Evolutionary conservation across 2,329 filamentous ascomycete species (phyloP).

Genomic region (Penicillium palitans): DNA sequence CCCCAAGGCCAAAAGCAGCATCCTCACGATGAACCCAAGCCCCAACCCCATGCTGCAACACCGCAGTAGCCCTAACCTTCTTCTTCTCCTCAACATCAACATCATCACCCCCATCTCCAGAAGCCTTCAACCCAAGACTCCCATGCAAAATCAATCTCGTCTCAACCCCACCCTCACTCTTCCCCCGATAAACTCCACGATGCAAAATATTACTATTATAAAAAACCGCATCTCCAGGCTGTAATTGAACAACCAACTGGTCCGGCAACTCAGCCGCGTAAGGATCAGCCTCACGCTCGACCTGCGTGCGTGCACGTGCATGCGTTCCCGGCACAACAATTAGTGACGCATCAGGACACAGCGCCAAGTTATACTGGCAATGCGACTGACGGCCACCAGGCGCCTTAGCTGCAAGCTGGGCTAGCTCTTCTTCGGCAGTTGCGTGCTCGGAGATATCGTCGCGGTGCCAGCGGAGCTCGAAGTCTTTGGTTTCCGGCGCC

Average conservation of each 20-base stretch:
- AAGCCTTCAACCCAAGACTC: slow-evolving; percentile 42
- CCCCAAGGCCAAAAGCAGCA: slow-evolving; percentile 41
- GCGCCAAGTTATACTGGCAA: slow-evolving; percentile 83
- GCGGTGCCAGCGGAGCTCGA: slow-evolving; percentile 79
- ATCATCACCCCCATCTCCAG: slow-evolving; percentile 16
- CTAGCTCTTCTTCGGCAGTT: slow-evolving; percentile 65
- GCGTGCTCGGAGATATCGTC: slow-evolving; percentile 75
- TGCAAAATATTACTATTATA: slow-evolving; percentile 86
- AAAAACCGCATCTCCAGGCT: slow-evolving; percentile 77
- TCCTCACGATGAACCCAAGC: slow-evolving; percentile 46
- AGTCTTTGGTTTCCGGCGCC: slow-evolving; percentile 64
- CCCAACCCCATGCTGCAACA: slow-evolving; percentile 50
- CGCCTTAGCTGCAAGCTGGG: slow-evolving; percentile 55
- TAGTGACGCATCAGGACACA: slow-evolving; percentile 72
- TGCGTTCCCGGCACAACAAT: slow-evolving; percentile 79
- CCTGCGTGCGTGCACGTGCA: slow-evolving; percentile 65
- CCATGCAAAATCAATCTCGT: slow-evolving; percentile 47
- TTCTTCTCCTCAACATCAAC: slow-evolving; percentile 29
- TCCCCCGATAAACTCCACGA: slow-evolving; percentile 45
- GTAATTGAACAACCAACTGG: slow-evolving; percentile 65
- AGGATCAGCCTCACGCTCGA: slow-evolving; percentile 67
- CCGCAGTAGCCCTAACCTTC: slow-evolving; percentile 45
- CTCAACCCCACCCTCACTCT: slow-evolving; percentile 38
- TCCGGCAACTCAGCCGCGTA: slow-evolving; percentile 62
- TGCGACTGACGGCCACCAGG: slow-evolving; percentile 58